Conservation (phyloP, 1,284 basidiomycete species). For the Thecaphora thlaspeos region DNA sequence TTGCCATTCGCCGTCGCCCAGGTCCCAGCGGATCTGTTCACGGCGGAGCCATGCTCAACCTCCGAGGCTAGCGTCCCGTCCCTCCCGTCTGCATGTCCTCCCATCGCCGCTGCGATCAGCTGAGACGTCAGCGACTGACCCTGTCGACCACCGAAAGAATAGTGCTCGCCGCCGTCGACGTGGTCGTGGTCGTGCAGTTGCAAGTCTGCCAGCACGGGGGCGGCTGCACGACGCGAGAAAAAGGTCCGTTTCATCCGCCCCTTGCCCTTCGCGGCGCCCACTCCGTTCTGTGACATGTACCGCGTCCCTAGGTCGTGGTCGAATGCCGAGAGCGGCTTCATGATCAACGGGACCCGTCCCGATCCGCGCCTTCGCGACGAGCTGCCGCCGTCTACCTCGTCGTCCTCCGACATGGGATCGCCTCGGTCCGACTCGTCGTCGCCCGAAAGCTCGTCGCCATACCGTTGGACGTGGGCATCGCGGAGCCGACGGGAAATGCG, state of each 20-base stretch:
- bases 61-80: background rate
- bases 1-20: background rate
- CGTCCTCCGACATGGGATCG: constrained; percentile 3
- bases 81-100: background rate
- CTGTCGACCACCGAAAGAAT: background rate
- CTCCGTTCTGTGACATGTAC: constrained; percentile 28
- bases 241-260: constrained; percentile 35
- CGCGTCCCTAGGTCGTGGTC: constrained; percentile 31
- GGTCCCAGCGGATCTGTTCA: background rate
- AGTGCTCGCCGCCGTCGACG: background rate
- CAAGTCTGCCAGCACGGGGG: constrained; percentile 22
- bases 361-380: constrained; percentile 4
- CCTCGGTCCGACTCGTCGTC: constrained; percentile 30
- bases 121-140: background rate
- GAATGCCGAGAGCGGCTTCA: constrained; percentile 22
- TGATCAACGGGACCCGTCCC: constrained; percentile 12
- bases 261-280: constrained; percentile 20
- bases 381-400: background rate
- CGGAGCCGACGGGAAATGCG: constrained; percentile 50
- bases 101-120: background rate
- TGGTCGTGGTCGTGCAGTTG: constrained; percentile 21
- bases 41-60: background rate
- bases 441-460: constrained; percentile 51
- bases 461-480: constrained; percentile 47
- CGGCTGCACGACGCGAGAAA: constrained; percentile 34